A percentile compares a stretch with the other conserved stretches of the same genome.
These are phyloP conservation scores for Cladochytrium replicatum DNA, from an alignment of 192 early-diverging fungal species.

Conservation along the genomic window DNA sequence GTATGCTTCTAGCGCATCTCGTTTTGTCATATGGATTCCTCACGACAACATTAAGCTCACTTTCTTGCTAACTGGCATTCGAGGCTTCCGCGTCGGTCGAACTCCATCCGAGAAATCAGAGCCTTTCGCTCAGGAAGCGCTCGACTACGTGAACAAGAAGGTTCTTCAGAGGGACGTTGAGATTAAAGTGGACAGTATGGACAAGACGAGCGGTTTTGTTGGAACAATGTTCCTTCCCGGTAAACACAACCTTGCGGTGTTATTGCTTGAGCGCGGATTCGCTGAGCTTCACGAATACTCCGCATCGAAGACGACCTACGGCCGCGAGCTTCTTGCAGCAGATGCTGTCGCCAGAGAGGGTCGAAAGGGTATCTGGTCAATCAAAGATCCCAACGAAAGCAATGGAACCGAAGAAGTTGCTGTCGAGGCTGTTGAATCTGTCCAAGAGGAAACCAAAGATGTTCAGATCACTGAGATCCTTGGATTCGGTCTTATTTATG, in stretches of 20 bases:
- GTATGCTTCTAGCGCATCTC: conserved; percentile 68
- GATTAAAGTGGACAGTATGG: conserved; percentile 73
- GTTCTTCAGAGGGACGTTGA: conserved; percentile 90
- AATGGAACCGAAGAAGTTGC: conserved; percentile 32
- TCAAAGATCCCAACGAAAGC: conserved; percentile 38
- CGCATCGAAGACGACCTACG: conserved; percentile 69
- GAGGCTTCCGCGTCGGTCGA: conserved; percentile 71
- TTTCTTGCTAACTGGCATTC: conserved; percentile 76
- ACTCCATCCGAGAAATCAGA: conserved; percentile 62
- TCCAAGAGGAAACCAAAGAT: conserved; percentile 18
- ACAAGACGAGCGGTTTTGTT: conserved; percentile 89
- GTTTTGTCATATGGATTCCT: conserved; percentile 76
- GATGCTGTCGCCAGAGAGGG: conserved; percentile 65
- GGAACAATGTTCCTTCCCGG: conserved; percentile 64
- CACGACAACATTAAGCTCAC: conserved; percentile 75
- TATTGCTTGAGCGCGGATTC: conserved; percentile 67
- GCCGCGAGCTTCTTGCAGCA: conserved; percentile 59
- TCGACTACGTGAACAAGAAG: conserved; percentile 49
- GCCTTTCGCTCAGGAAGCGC: conserved; percentile 76
- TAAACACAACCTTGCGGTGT: conserved; percentile 57
- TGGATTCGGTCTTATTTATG: conserved; percentile 35
- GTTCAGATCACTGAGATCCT: conserved; percentile 41
- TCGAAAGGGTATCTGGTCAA: conserved; percentile 62
- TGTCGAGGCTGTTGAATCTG: conserved; percentile 13
- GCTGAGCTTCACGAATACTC: conserved; percentile 74